A percentile compares a stretch with the other conserved stretches of the same genome.
phyloP scores from a whole-genome alignment of 2,329 filamentous ascomycete species.

The Pochonia chlamydosporia region DNA sequence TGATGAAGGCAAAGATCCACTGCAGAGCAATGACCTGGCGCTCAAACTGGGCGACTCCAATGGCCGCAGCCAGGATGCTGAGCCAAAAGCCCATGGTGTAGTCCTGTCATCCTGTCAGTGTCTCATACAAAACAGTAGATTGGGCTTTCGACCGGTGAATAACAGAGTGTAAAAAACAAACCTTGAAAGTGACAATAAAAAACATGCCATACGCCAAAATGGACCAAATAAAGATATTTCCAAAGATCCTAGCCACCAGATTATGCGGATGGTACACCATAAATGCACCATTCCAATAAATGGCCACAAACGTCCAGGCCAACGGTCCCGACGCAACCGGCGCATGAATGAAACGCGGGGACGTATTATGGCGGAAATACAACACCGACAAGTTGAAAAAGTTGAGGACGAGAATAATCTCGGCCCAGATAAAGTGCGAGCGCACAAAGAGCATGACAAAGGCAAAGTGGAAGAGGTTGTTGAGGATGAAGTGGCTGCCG shows the following conservation, averaged over 20 bases:
- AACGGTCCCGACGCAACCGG: slow-evolving; percentile 72
- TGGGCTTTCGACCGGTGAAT: not conserved
- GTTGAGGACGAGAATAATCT: slow-evolving; percentile 72
- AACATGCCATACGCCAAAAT: slow-evolving; percentile 71
- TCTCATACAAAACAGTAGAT: not conserved
- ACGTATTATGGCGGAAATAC: slow-evolving; percentile 73
- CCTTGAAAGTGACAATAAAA: slow-evolving; percentile 70
- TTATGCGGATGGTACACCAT: slow-evolving; percentile 64
- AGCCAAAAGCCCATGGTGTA: slow-evolving; percentile 76
- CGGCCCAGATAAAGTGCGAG: slow-evolving; percentile 67
- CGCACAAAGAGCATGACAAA: slow-evolving; percentile 82
- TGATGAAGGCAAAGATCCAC: slow-evolving; percentile 87
- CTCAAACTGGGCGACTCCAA: slow-evolving; percentile 73
- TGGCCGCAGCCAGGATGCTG: slow-evolving; percentile 64
- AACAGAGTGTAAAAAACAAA: slow-evolving; percentile 21
- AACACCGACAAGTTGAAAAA: slow-evolving; percentile 73
- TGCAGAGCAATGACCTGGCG: slow-evolving; percentile 71
- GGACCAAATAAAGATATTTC: slow-evolving; percentile 84
- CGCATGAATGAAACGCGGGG: slow-evolving; percentile 69
- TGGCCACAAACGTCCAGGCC: slow-evolving; percentile 76
- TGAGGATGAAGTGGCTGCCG: slow-evolving; percentile 76
- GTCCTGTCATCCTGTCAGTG: slow-evolving; percentile 36
- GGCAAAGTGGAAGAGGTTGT: slow-evolving; percentile 76
- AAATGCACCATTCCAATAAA: slow-evolving; percentile 86
- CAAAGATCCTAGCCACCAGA: slow-evolving; percentile 69